Evolutionary conservation across 306 rosid species (phyloP).

Genomic region (Prosopis cineraria): DNA sequence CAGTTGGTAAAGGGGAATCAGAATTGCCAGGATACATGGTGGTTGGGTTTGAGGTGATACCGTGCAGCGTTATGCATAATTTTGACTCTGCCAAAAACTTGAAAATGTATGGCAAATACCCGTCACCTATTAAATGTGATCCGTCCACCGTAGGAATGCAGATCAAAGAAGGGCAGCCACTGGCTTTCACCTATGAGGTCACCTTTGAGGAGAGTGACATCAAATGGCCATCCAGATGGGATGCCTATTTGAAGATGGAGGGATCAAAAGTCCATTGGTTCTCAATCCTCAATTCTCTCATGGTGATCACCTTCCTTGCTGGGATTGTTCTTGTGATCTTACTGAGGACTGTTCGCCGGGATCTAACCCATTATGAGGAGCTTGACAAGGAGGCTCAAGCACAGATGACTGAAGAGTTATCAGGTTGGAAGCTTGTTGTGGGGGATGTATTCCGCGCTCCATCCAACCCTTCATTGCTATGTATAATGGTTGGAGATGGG

Average conservation of each 20-base stretch:
- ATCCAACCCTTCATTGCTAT: background rate
- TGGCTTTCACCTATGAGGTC: conserved; percentile 73
- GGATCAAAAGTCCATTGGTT: conserved; percentile 76
- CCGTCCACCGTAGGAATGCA: conserved; percentile 63
- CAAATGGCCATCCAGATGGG: conserved; percentile 89
- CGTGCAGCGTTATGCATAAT: conserved; percentile 62
- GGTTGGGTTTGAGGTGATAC: conserved; percentile 82
- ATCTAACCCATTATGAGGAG: conserved; percentile 59
- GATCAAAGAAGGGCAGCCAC: conserved; percentile 60
- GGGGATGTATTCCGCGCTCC: background rate
- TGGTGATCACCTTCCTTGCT: conserved; percentile 11
- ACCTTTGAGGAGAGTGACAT: conserved; percentile 74
- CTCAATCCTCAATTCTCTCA: background rate
- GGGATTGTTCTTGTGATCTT: conserved; percentile 61
- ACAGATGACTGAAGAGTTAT: background rate
- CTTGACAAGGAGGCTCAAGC: background rate
- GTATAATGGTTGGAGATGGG: conserved; percentile 1
- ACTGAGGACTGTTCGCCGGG: conserved; percentile 74
- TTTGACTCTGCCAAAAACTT: conserved; percentile 46
- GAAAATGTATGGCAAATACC: conserved; percentile 55
- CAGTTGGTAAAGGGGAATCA: conserved; percentile 39
- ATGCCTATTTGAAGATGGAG: conserved; percentile 87
- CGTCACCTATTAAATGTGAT: conserved; percentile 56
- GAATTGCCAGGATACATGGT: conserved; percentile 70
- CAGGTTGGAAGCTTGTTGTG: conserved; percentile 10